Evolutionary conservation across 768 basidiomycete genomes (phyloP), one percentile per base, ranked within the genome.

Genomic region (Lactarius psammicola): DNA sequence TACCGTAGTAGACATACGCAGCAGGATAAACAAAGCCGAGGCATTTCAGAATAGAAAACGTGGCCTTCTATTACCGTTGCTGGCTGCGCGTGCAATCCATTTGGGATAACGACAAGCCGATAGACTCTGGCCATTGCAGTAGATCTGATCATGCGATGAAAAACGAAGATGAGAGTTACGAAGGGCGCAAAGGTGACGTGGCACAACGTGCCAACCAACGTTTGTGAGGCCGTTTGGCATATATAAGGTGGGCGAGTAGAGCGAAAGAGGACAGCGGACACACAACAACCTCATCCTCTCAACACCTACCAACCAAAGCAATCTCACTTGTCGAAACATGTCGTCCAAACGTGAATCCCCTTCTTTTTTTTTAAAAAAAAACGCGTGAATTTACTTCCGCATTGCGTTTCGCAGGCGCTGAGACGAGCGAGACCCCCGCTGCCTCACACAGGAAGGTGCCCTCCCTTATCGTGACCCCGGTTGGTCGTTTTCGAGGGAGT

Each of bases 331-430:
- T 58, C 53, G 36, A 66, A 40, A 58, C 11, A 67, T 67, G 66
- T n/a, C 66, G 8, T 10, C 23, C 38, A 62, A 62, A n/a, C 57
- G 66, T 59, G n/a, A n/a, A n/a, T n/a, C n/a, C n/a, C n/a, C n/a
- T n/a, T n/a, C n/a, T n/a, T n/a, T n/a, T n/a, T n/a, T n/a, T n/a
- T n/a, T n/a, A n/a, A n/a, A n/a, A n/a, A n/a, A n/a, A n/a, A n/a
- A n/a, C n/a, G 51, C 57, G 66, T 59, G 53, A 59, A 51, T 62
- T 30, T 15, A n/a, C 57, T 49, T 46, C 46, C 9, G 23, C 61
- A 15, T 23, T 15, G 30, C 23, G 23, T 34, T 17, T 30, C 20
- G n/a, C 31, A 59, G 57, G 34, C 59, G 36, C 26, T 15, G 28
- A 53, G 20, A 30, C 6, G 54, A 56, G 56, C 38, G 57, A 53